Base-by-base conservation (phyloP, 176 grass and related monocot genomes). In the Triticum timopheevii region DNA sequence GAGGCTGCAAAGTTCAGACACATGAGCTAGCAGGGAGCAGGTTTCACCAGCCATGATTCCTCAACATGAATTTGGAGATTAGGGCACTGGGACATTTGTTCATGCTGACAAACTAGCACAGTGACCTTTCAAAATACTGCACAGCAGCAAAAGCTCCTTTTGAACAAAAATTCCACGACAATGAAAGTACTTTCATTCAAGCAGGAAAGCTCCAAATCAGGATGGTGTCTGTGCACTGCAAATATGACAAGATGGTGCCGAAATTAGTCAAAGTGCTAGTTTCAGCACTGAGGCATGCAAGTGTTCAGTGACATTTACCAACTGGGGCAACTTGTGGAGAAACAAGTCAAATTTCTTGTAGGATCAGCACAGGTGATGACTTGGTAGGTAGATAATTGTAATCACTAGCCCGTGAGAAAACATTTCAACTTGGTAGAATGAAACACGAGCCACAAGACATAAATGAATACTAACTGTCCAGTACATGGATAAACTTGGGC, bases 251-350 rank as follows among this genome's bases (percentile, higher is more conserved):
- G 42, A 73, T 88, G 68, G 80, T 75, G 28, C 44, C 89, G 52
- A 93, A 85, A 84, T 86, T 95, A 63, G 62, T 68, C 76, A 95
- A 91, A 87, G 83, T 64, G 76, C 38, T 77, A 28, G 59, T 73
- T 82, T 93, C 61, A 93, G n/a, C 59, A 89, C 72, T 36, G 70
- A 95, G 77, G 91, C 88, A 31, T 90, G 90, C 88, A 69, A 92
- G 88, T 80, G 28, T 50, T 6, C 25, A 31, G 68, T 42, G 73
- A 27, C 47, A 54, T 84, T 42, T 70, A 81, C 39, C 17, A 47
- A 52, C 30, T 34, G 28, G 36, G 1, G 50, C 8, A 50, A 30
- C 20, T 88, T 69, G 31, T 71, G 30, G 3, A 69, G 11, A 83
- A 42, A 78, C 0, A 54, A 70, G 54, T 49, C 62, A 2, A 63